These are phyloP conservation scores for Zangia roseola DNA, from an alignment of 768 basidiomycete genomes.

Conservation along the genomic window DNA sequence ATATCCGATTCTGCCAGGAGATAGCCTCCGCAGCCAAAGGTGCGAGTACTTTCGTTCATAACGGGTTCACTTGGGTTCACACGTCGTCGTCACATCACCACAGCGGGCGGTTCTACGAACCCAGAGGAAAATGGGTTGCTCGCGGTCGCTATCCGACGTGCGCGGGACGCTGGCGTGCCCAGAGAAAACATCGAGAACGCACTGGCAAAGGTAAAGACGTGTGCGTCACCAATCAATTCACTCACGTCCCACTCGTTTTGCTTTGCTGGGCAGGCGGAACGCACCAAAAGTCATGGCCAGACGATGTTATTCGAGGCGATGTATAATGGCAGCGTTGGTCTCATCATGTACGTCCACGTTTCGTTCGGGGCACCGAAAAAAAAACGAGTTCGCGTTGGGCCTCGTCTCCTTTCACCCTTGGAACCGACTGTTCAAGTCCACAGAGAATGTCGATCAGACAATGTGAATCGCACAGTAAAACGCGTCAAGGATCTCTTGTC, in stretches of 20 bases:
- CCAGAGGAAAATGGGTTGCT: constrained; percentile 54
- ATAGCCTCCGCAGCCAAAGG: constrained; percentile 60
- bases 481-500: constrained; percentile 53
- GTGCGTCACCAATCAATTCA: too few relatives aligned
- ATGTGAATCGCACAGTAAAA: constrained; percentile 59
- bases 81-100: not conserved
- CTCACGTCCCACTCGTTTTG: too few relatives aligned
- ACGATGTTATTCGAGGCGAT: constrained; percentile 61
- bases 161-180: constrained; percentile 58
- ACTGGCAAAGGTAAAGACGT: constrained; percentile 46
- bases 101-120: constrained; percentile 58
- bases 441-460: constrained; percentile 65
- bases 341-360: constrained; percentile 53
- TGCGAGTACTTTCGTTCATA: constrained; percentile 34
- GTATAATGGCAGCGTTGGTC: constrained; percentile 53
- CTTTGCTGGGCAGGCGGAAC: constrained; percentile 38
- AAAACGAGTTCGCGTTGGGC: too few relatives aligned
- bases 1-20: constrained; percentile 41
- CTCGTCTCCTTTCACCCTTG: not conserved
- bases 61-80: constrained; percentile 1
- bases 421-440: constrained; percentile 22
- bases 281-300: constrained; percentile 48
- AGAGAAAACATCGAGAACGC: constrained; percentile 69
- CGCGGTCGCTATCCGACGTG: constrained; percentile 52
- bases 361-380: too few relatives aligned